Percentiles rank a stretch among this genome's conserved stretches.
phyloP scores from a whole-genome alignment of 1,139 yeast genomes.

The Nakaseomyces sp. region DNA sequence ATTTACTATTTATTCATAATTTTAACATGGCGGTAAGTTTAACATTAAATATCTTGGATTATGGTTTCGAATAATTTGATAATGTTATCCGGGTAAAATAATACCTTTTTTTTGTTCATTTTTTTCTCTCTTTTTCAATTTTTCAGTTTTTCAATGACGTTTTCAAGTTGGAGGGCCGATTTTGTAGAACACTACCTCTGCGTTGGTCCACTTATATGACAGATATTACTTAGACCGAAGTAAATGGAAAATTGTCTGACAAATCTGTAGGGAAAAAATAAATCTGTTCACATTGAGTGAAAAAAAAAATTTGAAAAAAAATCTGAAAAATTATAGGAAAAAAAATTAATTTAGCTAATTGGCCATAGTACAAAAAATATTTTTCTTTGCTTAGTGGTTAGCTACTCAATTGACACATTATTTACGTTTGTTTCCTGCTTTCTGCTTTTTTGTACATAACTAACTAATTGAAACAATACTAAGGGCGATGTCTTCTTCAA shows the following conservation, averaged over 20 bases:
- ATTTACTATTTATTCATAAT: background rate
- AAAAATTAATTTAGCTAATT: background rate
- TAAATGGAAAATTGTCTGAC: background rate
- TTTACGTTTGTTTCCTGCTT: background rate
- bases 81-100: no score
- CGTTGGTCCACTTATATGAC: no score
- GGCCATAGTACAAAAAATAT: background rate
- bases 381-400: background rate
- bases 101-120: no score
- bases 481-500: slow-evolving; percentile 1
- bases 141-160: background rate
- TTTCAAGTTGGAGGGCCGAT: background rate
- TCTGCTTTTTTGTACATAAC: background rate
- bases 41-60: no score
- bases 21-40: background rate
- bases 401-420: background rate
- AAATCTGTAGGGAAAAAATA: background rate
- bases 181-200: background rate
- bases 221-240: no score
- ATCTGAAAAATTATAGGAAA: background rate
- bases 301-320: background rate
- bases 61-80: no score
- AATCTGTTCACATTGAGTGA: background rate
- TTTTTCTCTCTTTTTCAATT: background rate
- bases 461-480: background rate